Conservation (phyloP, 139 green algal genomes). For the Tetradesmus lagerheimii region DNA sequence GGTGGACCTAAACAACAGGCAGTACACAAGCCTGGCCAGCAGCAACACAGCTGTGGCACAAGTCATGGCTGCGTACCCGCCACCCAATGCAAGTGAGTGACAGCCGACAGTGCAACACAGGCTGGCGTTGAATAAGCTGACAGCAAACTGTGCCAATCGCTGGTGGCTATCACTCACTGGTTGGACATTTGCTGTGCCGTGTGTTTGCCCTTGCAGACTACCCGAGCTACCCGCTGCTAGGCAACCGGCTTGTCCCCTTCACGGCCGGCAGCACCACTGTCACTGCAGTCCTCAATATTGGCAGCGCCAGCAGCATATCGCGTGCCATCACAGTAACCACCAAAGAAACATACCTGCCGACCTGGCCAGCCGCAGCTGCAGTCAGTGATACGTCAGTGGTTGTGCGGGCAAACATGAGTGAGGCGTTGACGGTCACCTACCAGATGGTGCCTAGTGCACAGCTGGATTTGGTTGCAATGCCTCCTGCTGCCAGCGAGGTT, state of each 20-base stretch:
- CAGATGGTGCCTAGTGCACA: not conserved
- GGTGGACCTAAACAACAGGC: slow-evolving; percentile 46
- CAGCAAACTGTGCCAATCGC: too few relatives aligned
- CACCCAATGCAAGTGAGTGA: not conserved
- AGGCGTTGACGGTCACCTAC: not conserved
- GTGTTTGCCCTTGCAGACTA: slow-evolving; percentile 22
- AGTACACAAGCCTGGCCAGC: slow-evolving; percentile 2
- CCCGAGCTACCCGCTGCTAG: slow-evolving; percentile 23
- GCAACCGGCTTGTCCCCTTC: slow-evolving; percentile 39
- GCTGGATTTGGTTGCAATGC: slow-evolving; percentile 27
- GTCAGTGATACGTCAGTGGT: slow-evolving; percentile 21
- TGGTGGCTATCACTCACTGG: too few relatives aligned
- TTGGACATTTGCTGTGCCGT: not conserved
- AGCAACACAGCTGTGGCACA: slow-evolving; percentile 16
- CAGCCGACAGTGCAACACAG: not conserved
- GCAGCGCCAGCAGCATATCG: slow-evolving; percentile 34
- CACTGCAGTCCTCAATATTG: not conserved
- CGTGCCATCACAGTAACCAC: slow-evolving; percentile 21
- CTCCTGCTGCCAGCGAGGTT: not conserved
- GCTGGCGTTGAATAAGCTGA: not conserved
- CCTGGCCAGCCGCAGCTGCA: slow-evolving; percentile 47
- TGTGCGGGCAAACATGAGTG: slow-evolving; percentile 55
- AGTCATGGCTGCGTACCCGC: slow-evolving; percentile 36
- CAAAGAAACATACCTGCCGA: slow-evolving; percentile 53
- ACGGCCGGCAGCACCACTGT: slow-evolving; percentile 43